These are phyloP conservation scores for Enterospora canceri DNA, from an alignment of 371 early-diverging fungal genomes.

Conservation along the genomic window DNA sequence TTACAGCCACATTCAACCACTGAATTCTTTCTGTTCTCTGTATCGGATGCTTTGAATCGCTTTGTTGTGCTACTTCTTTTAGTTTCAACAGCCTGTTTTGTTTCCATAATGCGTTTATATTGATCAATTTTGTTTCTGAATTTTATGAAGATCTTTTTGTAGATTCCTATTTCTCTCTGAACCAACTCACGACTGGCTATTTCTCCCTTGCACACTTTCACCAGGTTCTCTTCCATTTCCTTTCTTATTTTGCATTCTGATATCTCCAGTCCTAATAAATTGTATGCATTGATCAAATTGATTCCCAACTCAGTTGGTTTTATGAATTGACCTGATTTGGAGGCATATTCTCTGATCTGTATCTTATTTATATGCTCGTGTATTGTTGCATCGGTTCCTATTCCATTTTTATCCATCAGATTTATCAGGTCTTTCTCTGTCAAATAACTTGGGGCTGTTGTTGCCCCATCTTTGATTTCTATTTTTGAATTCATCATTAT, in stretches of 20 bases:
- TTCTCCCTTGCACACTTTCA: slow-evolving; percentile 58
- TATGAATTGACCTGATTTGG: slow-evolving; percentile 61
- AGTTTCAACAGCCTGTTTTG: slow-evolving; percentile 11
- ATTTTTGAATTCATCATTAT: slow-evolving; percentile 50
- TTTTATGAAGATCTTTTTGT: slow-evolving; percentile 55
- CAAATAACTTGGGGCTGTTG: slow-evolving; percentile 68
- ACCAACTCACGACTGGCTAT: slow-evolving; percentile 31
- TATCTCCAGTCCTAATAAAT: slow-evolving; percentile 53
- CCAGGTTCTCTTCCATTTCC: slow-evolving; percentile 60
- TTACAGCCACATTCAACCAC: slow-evolving; percentile 59
- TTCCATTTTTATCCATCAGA: slow-evolving; percentile 88
- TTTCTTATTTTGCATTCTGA: slow-evolving; percentile 49
- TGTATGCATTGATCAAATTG: slow-evolving; percentile 76
- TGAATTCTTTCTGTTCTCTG: neutral
- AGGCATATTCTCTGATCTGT: slow-evolving; percentile 71
- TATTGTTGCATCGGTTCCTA: slow-evolving; percentile 98
- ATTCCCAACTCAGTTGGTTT: slow-evolving; percentile 76
- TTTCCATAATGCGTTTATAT: slow-evolving; percentile 59
- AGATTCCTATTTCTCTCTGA: slow-evolving; percentile 41
- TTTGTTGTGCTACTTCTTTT: neutral
- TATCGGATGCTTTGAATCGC: neutral
- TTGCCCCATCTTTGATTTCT: slow-evolving; percentile 59
- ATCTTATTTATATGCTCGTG: slow-evolving; percentile 93
- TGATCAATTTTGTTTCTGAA: slow-evolving; percentile 62
- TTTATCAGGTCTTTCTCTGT: slow-evolving; percentile 81